phyloP scores from a whole-genome alignment of 2,329 filamentous ascomycete species.

The Colletotrichum sp. region DNA sequence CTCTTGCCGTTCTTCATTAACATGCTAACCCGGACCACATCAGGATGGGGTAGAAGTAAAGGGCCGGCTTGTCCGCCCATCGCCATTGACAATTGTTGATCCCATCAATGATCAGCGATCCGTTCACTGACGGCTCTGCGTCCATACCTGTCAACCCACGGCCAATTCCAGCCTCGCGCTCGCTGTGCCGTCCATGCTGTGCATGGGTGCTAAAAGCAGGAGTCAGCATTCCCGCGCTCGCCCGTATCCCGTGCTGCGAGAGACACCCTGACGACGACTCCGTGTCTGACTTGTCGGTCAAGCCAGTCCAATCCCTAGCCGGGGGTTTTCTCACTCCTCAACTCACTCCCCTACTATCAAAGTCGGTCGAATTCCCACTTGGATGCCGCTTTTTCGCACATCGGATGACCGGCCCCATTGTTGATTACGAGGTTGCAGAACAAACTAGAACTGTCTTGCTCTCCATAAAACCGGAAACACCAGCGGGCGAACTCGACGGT shows the following conservation, averaged over 20 bases:
- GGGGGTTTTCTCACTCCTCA: neutral
- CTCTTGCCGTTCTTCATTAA: neutral
- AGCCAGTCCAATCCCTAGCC: neutral
- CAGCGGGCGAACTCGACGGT: neutral
- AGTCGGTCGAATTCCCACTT: slow-evolving; percentile 2
- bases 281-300: neutral
- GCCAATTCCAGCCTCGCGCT: neutral
- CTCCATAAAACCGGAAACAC: slow-evolving; percentile 6
- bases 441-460: slow-evolving; percentile 3
- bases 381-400: slow-evolving; percentile 1
- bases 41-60: neutral
- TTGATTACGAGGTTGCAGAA: slow-evolving; percentile 20
- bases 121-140: neutral
- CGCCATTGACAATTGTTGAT: slow-evolving; percentile 1
- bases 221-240: slow-evolving; percentile 5
- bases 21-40: neutral
- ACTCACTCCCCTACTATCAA: neutral
- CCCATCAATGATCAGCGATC: neutral
- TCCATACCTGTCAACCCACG: neutral
- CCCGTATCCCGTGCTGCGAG: neutral
- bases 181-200: neutral
- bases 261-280: slow-evolving; percentile 14
- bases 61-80: slow-evolving; percentile 2
- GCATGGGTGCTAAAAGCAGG: neutral
- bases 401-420: slow-evolving; percentile 12